Base-by-base conservation (phyloP, 306 rosid species). In the Gynostemma pentaphyllum region DNA sequence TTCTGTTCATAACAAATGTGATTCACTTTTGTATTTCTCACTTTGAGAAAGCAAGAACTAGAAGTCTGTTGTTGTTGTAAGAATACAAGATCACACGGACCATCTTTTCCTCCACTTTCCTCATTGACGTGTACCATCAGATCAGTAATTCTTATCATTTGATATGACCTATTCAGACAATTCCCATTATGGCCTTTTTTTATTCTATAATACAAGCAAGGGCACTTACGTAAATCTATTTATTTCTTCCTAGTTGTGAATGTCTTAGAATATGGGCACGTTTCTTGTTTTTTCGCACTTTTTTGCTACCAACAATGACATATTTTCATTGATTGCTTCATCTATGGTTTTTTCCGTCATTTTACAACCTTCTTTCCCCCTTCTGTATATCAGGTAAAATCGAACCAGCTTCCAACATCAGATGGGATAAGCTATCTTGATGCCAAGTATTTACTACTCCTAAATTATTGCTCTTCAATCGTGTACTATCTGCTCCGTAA, bases 341-440 rank as follows among this genome's bases (percentile, higher is more conserved):
- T 21, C 62, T 19, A 27, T 28, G 15, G n/a, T n/a, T 66, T 32
- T 48, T 36, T 49, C 19, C 48, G 22, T 52, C 32, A 52, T 52
- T 50, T 49, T 21, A 65, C 53, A 11, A 64, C 1, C 16, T 28
- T 16, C 11, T 37, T 66, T 15, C 11, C 27, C 10, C 6, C 47
- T 14, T 44, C n/a, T 63, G 42, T 23, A 29, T 28, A 24, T 34
- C 53, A 41, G 53, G 53, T 41, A 4, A 62, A 62, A 44, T 45
- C 68, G 44, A 44, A 62, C 68, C 78, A 86, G 55, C 74, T 78
- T 46, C 85, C 86, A 5, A 84, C 94, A 6, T 74, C 80, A 11
- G 89, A 84, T 56, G 99, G 97, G 55, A 81, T 92, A 46, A 83
- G 88, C 70, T 92, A 86, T 74, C 94, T 92, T 39, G 99, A 92